Base-by-base conservation (phyloP, 768 basidiomycete genomes). In the Pisolithus sp. region DNA sequence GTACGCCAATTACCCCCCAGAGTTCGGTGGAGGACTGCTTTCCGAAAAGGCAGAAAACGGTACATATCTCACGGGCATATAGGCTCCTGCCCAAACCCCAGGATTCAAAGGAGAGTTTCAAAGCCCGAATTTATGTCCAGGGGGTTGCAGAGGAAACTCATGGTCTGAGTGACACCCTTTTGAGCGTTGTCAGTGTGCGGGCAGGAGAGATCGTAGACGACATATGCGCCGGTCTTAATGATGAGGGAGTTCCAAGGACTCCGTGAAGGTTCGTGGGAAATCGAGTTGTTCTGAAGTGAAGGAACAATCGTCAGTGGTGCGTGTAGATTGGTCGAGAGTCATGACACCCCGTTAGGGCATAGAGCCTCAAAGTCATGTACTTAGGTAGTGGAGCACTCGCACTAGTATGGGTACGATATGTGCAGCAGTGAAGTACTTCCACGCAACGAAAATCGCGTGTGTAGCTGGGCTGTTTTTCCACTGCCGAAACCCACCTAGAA, bases 171-270 rank as follows among this genome's bases (percentile, higher is more conserved):
- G 71, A 80, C 53, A 77, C 77, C 10, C 58, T 81, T 18, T 58
- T 79, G 52, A 79, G 76, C 52, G 71, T 75, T 15, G 46, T 74
- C 8, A 69, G 72, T 20, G 58, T 73, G 36, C 65, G 76, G 42
- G 73, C 77, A 12, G 76, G 75, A 39, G 73, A 77, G 57, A 70
- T 77, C 7, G 64, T 76, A 17, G 67, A 60, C 9, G 77, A 77
- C 59, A 54, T 69, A 46, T 57, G 59, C 45, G 31, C 34, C 13
- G 40, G 51, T 44, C 31, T 57, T 12, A 23, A 44, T 24, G 24
- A 44, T 18, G 21, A 3, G 7, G 21, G 40, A 18, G 10, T 18
- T 41, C 21, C n/a, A 20, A 34, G 12, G 12, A 12, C 34, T 13
- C 34, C 13, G 3, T 34, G 34, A 34, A 15, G 34, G 34, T 34